phyloP scores from a whole-genome alignment of 305 asterid species.

The Rubia balearica region DNA sequence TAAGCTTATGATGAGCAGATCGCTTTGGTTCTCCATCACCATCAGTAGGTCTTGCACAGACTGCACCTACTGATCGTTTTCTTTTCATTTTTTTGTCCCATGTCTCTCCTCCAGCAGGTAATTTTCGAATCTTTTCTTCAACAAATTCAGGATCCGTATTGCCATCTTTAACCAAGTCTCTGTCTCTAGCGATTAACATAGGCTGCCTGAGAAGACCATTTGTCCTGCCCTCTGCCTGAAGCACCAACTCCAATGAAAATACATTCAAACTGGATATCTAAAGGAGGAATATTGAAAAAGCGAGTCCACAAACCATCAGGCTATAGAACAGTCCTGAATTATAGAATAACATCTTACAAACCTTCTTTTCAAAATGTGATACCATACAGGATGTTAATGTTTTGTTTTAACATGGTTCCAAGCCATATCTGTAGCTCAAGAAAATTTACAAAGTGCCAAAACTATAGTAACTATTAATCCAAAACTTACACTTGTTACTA shows the following conservation, averaged over 20 bases:
- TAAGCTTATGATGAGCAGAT: conserved; percentile 51
- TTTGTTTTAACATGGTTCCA: neutral
- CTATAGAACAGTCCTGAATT: neutral
- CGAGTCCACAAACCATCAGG: conserved; percentile 1
- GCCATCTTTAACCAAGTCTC: conserved; percentile 58
- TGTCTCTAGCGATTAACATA: conserved; percentile 49
- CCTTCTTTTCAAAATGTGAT: neutral
- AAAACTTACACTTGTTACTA: neutral
- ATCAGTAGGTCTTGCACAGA: conserved; percentile 60
- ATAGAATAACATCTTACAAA: neutral
- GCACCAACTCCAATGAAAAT: neutral
- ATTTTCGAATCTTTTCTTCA: conserved; percentile 78
- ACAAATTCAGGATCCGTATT: conserved; percentile 54
- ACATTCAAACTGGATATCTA: conserved; percentile 6
- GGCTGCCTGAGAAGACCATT: conserved; percentile 59
- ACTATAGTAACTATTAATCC: neutral
- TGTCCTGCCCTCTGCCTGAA: conserved; percentile 73
- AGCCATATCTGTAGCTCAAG: neutral
- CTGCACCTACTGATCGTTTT: conserved; percentile 93
- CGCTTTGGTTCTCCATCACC: conserved; percentile 69
- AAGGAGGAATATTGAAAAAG: neutral
- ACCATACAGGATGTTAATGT: neutral
- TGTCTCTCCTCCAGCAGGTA: conserved; percentile 91
- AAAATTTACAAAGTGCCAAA: neutral
- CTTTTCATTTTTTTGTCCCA: conserved; percentile 97